Base-by-base conservation (phyloP, 176 grass and related monocot genomes). In the Thalia dealbata region DNA sequence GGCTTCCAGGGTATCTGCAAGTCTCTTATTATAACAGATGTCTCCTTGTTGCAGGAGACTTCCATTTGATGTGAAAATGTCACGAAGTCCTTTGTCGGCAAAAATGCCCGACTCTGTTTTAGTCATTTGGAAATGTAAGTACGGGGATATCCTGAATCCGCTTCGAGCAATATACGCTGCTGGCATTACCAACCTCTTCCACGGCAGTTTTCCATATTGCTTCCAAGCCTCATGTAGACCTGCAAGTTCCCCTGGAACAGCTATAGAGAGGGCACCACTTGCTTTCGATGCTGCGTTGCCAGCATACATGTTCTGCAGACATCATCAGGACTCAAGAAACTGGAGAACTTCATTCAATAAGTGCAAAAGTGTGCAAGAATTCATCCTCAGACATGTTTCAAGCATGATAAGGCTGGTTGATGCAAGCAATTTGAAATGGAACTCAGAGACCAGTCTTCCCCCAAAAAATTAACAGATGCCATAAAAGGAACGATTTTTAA, bases 41-140 rank as follows among this genome's bases (percentile, higher is more conserved):
- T 97, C 89, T 42, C 85, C 83, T 0, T 13, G 69, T 35, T 68
- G 43, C n/a, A 97, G 80, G 64, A 97, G 60, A 25, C 82, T 86
- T 0, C 89, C 89, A 30, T 82, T 60, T 4, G 50, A 79, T 1
- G 89, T 89, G 42, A 88, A 97, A 25, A 97, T 61, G 50, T 13
- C 67, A 0, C 73, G 72, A 3, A 90, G 78, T 15, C 87, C 93
- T 61, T 74, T 41, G 51, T 97, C 67, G 12, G 7, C 69, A 27
- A 97, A 88, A 76, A 97, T 81, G 54, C 87, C 87, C 19, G 70
- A 74, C 54, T 73, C 67, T 24, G 87, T 84, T 25, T 50, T 82
- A 69, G 86, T 73, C 86, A 97, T 83, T 77, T 97, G 93, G 73
- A 86, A 83, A 15, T 73, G 76, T n/a, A 97, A 90, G 55, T 97